These are phyloP conservation scores for Thermoascus crustaceus DNA, from an alignment of 2,329 filamentous ascomycete genomes.

Conservation along the genomic window DNA sequence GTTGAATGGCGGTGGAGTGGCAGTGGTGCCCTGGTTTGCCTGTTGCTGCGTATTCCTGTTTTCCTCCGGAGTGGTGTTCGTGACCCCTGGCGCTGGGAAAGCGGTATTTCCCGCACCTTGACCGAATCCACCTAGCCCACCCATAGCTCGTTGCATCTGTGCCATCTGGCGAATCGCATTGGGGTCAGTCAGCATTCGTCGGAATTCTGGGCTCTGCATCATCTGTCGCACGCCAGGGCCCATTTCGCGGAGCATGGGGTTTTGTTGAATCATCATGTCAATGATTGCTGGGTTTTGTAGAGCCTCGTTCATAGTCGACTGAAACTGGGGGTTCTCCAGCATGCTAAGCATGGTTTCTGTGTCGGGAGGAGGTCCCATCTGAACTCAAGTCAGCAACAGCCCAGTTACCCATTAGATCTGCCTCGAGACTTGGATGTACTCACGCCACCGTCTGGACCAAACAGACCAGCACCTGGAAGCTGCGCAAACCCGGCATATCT, in stretches of 20 bases:
- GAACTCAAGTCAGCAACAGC: slow-evolving; percentile 6
- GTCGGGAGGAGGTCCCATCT: slow-evolving; percentile 86
- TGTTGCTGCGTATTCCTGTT: slow-evolving; percentile 29
- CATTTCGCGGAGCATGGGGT: slow-evolving; percentile 69
- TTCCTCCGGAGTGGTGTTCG: slow-evolving; percentile 68
- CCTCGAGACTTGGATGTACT: slow-evolving; percentile 36
- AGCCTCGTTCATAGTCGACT: slow-evolving; percentile 84
- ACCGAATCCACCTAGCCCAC: slow-evolving; percentile 42
- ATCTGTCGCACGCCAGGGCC: slow-evolving; percentile 70
- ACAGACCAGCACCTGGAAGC: slow-evolving; percentile 77
- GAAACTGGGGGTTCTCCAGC: slow-evolving; percentile 80
- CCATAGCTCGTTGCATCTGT: slow-evolving; percentile 65
- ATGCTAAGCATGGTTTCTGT: slow-evolving; percentile 75
- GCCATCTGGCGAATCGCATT: slow-evolving; percentile 73
- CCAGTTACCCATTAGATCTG: background rate
- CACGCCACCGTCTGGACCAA: slow-evolving; percentile 90
- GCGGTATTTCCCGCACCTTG: slow-evolving; percentile 42
- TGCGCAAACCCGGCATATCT: slow-evolving; percentile 88
- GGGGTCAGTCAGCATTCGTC: slow-evolving; percentile 88
- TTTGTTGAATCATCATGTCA: slow-evolving; percentile 88
- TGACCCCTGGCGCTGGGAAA: slow-evolving; percentile 87
- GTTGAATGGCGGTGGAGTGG: slow-evolving; percentile 36
- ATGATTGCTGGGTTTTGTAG: slow-evolving; percentile 92
- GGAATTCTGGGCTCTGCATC: slow-evolving; percentile 78
- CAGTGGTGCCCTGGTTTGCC: slow-evolving; percentile 30